Evolutionary conservation across 495 filamentous ascomycete genomes (phyloP), one percentile per base, ranked within the genome.

Genomic region (Lepidopterella palustris): DNA sequence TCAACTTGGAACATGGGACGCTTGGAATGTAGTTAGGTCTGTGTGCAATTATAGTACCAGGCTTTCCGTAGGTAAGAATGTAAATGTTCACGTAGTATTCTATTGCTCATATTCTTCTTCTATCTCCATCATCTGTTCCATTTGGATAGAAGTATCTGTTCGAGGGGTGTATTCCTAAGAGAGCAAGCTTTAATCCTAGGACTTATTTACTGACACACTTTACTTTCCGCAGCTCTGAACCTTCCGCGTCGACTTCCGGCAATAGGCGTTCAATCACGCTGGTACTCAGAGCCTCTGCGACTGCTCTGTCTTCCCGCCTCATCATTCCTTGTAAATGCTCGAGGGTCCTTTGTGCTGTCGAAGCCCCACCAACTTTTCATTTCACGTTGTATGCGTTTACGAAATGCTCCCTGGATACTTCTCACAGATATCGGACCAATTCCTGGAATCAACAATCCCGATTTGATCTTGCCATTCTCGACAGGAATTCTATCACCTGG

Each of bases 251-350:
- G 86, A 31, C 78, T 96, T 20, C 95, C 95, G 5, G 76, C 85
- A 23, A 76, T 82, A 35, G 74, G 79, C 23, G 77, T 96, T 6
- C 89, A 93, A 64, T 85, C 84, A 13, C 81, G 93, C n/a, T 99
- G 93, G 93, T 92, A 90, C 73, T 86, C 89, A 1, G 93, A 99
- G 63, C 92, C 93, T 21, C 77, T 97, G 2, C 88, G 90, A 55
- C 79, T 95, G 54, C 76, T 99, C 1, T 82, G 83, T 0, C 77
- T 96, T 27, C 76, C 82, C 23, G 75, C 78, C 5, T 78, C 78
- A 0, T 79, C 81, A 0, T 99, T 97, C 64, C 78, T 88, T 45
- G 79, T 78, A 35, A 97, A 97, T 70, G 80, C 81, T 45, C 84
- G 85, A 58, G 88, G 90, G 42, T 87, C 88, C 61, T 92, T 90